These are phyloP conservation scores for Xylariomycetidae sp. DNA, from an alignment of 2,329 filamentous ascomycete species.

Conservation along the genomic window DNA sequence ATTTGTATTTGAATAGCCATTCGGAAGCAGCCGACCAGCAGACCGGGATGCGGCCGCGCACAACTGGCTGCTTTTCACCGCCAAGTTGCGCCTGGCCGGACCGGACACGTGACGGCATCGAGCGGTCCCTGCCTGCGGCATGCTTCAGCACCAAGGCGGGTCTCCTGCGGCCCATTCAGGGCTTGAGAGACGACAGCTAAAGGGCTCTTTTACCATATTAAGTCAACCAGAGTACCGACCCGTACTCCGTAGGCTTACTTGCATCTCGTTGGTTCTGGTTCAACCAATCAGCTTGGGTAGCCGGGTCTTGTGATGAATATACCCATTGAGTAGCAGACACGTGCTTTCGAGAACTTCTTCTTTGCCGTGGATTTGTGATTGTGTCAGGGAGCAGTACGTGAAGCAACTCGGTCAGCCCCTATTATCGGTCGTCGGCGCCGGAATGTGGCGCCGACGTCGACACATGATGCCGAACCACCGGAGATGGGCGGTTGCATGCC, in stretches of 20 bases:
- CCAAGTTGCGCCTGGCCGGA: too few relatives aligned
- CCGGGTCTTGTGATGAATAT: slow-evolving; percentile 8
- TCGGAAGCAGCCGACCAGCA: too few relatives aligned
- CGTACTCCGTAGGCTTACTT: slow-evolving; percentile 6
- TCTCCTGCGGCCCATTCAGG: slow-evolving; percentile 3
- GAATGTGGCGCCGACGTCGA: too few relatives aligned
- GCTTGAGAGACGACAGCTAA: not conserved
- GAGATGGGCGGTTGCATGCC: not conserved
- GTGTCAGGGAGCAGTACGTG: too few relatives aligned
- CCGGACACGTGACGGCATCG: too few relatives aligned
- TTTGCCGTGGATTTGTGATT: slow-evolving; percentile 12
- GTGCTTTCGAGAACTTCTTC: slow-evolving; percentile 12
- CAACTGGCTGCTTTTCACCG: too few relatives aligned
- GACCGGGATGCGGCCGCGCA: too few relatives aligned
- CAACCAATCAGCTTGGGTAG: slow-evolving; percentile 14
- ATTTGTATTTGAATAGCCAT: too few relatives aligned
- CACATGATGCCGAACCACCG: not conserved
- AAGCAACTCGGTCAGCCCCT: too few relatives aligned
- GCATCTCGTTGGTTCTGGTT: slow-evolving; percentile 8
- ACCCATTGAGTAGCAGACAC: slow-evolving; percentile 16
- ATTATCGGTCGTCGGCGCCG: too few relatives aligned
- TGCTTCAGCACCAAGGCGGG: slow-evolving; percentile 1
- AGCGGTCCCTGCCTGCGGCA: too few relatives aligned
- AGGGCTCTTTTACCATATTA: slow-evolving; percentile 10
- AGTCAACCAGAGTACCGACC: slow-evolving; percentile 9